Base-by-base conservation (phyloP, 179 eudicot genomes). In the Nepenthes alata region DNA sequence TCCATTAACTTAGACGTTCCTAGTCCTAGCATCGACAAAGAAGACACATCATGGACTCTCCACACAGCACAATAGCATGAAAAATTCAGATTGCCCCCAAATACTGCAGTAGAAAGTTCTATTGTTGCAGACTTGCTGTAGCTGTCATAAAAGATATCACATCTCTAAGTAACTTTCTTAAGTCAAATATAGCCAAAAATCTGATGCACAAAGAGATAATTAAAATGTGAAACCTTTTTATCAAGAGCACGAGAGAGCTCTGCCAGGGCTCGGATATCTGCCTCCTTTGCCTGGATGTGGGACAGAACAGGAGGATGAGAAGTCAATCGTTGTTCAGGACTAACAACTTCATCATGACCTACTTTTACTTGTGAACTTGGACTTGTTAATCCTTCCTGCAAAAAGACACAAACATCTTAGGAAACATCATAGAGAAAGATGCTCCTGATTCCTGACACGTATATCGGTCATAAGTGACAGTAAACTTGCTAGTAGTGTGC, bases 251-350 rank as follows among this genome's bases (percentile, higher is more conserved):
- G 88, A 35, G 81, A 78, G 44, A 93, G 81, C 74, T 86, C 89
- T 67, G 93, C 89, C 70, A 93, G 74, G 74, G 95, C 98, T 71
- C 74, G 86, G 54, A 89, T 81, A 63, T 89, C 98, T 66, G 96
- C 93, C 70, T 86, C 98, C 79, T 85, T 89, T 35, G 91, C 80
- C 72, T 84, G 95, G 52, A 81, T 58, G 64, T 83, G 96, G 68
- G 89, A 75, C 37, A 69, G 66, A 62, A 66, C 52, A 74, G 80
- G 72, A 66, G 83, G 81, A 72, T 83, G 85, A 67, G 81, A 75
- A 74, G 67, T 67, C 64, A 72, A 49, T 56, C 71, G 73, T 59
- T 70, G 86, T 59, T 78, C 82, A 62, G 71, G 74, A 68, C 66
- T 68, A 12, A 63, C 51, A 57, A 65, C 56, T 62, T 86, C 83